phyloP scores from a whole-genome alignment of 2,329 filamentous ascomycete species.

The Epicoccum sorghinum region DNA sequence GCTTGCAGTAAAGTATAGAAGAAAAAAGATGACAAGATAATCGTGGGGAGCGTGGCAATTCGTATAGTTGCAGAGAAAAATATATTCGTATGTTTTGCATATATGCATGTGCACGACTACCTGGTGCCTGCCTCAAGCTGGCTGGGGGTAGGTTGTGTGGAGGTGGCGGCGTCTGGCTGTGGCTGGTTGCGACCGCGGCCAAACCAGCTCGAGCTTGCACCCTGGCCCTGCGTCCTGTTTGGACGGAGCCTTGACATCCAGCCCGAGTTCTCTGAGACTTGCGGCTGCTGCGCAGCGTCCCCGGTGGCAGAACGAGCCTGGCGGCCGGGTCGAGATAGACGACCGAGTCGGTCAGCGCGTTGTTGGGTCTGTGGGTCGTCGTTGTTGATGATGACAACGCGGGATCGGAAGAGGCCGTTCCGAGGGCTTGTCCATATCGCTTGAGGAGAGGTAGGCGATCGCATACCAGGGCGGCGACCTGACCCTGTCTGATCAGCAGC shows the following conservation, averaged over 20 bases:
- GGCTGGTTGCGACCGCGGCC: conserved; percentile 28
- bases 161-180: conserved; percentile 12
- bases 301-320: conserved; percentile 24
- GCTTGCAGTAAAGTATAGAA: background rate
- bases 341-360: conserved; percentile 27
- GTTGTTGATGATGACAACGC: conserved; percentile 35
- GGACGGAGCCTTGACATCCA: conserved; percentile 34
- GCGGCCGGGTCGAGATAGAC: conserved; percentile 34
- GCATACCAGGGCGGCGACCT: conserved; percentile 40
- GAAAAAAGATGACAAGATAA: background rate
- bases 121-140: conserved; percentile 47
- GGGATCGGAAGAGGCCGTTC: conserved; percentile 43
- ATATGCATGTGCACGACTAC: conserved; percentile 19
- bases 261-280: conserved; percentile 16
- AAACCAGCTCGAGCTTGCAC: conserved; percentile 34
- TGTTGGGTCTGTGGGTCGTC: conserved; percentile 19
- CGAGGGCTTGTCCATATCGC: conserved; percentile 41
- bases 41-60: conserved; percentile 10
- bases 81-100: conserved; percentile 5
- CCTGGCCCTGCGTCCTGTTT: conserved; percentile 18
- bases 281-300: conserved; percentile 18
- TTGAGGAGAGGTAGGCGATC: conserved; percentile 41
- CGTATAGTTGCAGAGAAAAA: background rate
- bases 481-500: conserved; percentile 31
- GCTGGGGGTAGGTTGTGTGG: conserved; percentile 37